Percentiles rank a stretch among this genome's conserved stretches.
Evolutionary conservation across 2,329 filamentous ascomycete species (phyloP).

Genomic region (Hysterium pulicare): DNA sequence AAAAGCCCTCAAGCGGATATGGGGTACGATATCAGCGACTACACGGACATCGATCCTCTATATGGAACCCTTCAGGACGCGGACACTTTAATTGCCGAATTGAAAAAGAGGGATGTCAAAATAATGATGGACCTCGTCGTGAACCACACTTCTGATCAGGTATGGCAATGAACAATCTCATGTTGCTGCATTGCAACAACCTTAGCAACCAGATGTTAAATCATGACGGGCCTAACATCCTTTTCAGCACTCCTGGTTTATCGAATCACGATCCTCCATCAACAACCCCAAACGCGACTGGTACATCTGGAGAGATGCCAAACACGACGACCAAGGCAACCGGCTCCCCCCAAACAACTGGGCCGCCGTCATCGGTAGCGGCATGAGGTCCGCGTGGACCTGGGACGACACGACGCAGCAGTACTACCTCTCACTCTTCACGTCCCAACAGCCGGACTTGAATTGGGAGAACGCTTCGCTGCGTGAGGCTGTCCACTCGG

Average conservation of each 20-base stretch:
- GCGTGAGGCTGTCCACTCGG: conserved; percentile 65
- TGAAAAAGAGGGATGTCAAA: conserved; percentile 36
- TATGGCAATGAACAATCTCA: background rate
- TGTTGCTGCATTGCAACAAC: too few relatives aligned
- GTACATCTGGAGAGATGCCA: conserved; percentile 53
- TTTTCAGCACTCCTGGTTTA: conserved; percentile 53
- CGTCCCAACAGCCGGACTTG: conserved; percentile 71
- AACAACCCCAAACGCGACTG: conserved; percentile 50
- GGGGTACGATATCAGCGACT: conserved; percentile 69
- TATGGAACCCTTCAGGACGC: conserved; percentile 68
- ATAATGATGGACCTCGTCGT: conserved; percentile 42
- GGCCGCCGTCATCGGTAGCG: conserved; percentile 56
- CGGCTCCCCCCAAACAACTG: conserved; percentile 74
- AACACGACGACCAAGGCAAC: conserved; percentile 58
- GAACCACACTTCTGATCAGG: conserved; percentile 38
- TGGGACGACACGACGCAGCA: conserved; percentile 69
- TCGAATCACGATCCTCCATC: conserved; percentile 50
- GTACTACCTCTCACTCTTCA: conserved; percentile 76
- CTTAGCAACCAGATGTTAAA: background rate
- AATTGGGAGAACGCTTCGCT: conserved; percentile 75
- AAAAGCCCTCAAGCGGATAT: conserved; percentile 64
- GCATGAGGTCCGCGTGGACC: conserved; percentile 59
- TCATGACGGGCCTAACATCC: background rate
- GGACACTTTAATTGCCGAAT: conserved; percentile 44
- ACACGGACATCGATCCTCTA: conserved; percentile 60